phyloP scores from a whole-genome alignment of 169 alveolate species.

The Amoebophrya sp. region DNA sequence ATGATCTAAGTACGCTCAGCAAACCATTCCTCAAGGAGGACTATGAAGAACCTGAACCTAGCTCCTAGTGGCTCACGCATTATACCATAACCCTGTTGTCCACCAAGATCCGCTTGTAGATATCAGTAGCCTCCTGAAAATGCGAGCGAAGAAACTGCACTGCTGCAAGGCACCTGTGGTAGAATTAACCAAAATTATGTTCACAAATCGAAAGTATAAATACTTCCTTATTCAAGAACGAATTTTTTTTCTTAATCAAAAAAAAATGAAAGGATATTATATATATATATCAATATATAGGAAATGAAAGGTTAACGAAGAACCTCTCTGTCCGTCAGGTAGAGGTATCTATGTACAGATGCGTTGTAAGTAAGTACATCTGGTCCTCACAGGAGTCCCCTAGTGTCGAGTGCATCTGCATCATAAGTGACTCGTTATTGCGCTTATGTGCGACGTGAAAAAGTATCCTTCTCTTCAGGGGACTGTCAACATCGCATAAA shows the following conservation, averaged over 20 bases:
- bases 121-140: constrained; percentile 80
- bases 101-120: constrained; percentile 67
- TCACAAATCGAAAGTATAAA: too few relatives aligned
- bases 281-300: neutral
- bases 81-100: constrained; percentile 54
- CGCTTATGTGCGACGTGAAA: constrained; percentile 75
- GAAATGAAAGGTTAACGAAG: neutral
- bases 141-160: constrained; percentile 70
- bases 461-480: constrained; percentile 55
- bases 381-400: constrained; percentile 63
- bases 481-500: constrained; percentile 29
- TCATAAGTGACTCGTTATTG: constrained; percentile 64
- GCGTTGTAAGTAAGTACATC: too few relatives aligned
- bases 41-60: too few relatives aligned
- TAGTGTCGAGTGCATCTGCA: constrained; percentile 60
- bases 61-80: too few relatives aligned
- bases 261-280: too few relatives aligned
- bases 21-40: too few relatives aligned
- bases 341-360: neutral
- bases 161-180: constrained; percentile 66
- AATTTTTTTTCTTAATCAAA: too few relatives aligned
- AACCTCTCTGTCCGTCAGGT: neutral
- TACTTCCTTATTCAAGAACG: too few relatives aligned
- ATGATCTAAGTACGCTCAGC: too few relatives aligned
- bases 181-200: too few relatives aligned